phyloP scores from a whole-genome alignment of 1,284 basidiomycete genomes.

The Bondarzewia mesenterica region DNA sequence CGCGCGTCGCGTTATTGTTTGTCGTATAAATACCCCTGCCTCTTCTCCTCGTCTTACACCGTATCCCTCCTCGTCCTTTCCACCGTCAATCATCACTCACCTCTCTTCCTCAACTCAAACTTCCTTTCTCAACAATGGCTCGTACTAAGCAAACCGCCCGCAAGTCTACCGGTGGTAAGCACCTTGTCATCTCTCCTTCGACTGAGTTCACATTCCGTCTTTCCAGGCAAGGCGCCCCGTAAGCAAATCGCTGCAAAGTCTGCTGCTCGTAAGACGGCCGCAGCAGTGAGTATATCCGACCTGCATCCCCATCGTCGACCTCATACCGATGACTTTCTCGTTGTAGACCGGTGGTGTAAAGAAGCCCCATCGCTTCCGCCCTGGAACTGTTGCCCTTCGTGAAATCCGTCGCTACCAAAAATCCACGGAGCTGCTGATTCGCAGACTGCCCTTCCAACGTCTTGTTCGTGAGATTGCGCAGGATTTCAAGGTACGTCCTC shows the following conservation, averaged over 20 bases:
- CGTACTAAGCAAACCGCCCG: conserved; percentile 17
- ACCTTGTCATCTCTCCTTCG: neutral
- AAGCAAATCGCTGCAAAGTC: conserved; percentile 12
- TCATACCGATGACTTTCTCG: neutral
- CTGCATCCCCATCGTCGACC: neutral
- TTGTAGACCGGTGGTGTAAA: conserved; percentile 1
- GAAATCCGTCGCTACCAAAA: conserved; percentile 7
- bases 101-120: neutral
- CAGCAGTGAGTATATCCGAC: neutral
- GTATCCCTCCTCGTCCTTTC: conserved; percentile 8
- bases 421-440: conserved; percentile 6
- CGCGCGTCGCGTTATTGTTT: conserved; percentile 15
- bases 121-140: neutral
- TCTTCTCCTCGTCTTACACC: neutral
- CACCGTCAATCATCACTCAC: conserved; percentile 6
- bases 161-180: conserved; percentile 17
- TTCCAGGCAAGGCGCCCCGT: conserved; percentile 9
- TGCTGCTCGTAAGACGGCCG: conserved; percentile 8
- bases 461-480: conserved; percentile 5
- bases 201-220: neutral
- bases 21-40: conserved; percentile 13
- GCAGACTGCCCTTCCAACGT: conserved; percentile 5
- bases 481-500: conserved; percentile 1
- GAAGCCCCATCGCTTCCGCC: conserved; percentile 7
- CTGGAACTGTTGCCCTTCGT: conserved; percentile 5